Evolutionary conservation across 441 rosid species (phyloP).

Genomic region (Aleurites moluccanus): DNA sequence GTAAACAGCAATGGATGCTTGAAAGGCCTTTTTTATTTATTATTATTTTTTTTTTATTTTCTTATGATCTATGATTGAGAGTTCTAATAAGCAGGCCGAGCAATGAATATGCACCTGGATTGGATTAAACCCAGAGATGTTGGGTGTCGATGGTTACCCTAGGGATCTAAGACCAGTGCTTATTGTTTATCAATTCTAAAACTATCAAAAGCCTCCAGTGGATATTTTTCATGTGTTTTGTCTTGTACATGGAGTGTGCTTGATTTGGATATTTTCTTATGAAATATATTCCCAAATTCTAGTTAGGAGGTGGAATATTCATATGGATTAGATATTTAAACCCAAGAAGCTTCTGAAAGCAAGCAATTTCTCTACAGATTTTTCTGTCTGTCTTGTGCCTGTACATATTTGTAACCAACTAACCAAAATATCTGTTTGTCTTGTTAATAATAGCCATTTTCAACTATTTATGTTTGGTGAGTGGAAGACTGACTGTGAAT

Average conservation of each 20-base stretch:
- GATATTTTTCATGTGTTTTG: background rate
- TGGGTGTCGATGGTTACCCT: background rate
- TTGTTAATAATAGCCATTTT: background rate
- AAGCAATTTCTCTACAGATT: too few relatives aligned
- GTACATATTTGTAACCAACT: background rate
- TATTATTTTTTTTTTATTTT: too few relatives aligned
- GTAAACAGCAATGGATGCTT: background rate
- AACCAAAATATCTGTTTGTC: background rate
- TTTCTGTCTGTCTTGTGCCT: too few relatives aligned
- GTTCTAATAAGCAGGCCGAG: too few relatives aligned
- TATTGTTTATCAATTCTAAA: background rate
- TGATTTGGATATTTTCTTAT: background rate
- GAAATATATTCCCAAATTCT: background rate
- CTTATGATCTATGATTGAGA: background rate
- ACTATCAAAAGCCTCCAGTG: background rate
- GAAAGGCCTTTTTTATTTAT: too few relatives aligned
- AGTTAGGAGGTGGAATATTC: background rate
- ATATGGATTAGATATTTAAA: background rate
- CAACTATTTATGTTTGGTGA: background rate
- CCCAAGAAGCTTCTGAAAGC: too few relatives aligned
- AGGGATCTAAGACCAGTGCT: background rate
- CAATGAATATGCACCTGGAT: too few relatives aligned
- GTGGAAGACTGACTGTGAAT: slow-evolving; percentile 14
- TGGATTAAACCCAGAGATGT: background rate
- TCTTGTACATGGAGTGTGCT: background rate